phyloP scores from a whole-genome alignment of 1,139 yeast species.

The Candida sp. region DNA sequence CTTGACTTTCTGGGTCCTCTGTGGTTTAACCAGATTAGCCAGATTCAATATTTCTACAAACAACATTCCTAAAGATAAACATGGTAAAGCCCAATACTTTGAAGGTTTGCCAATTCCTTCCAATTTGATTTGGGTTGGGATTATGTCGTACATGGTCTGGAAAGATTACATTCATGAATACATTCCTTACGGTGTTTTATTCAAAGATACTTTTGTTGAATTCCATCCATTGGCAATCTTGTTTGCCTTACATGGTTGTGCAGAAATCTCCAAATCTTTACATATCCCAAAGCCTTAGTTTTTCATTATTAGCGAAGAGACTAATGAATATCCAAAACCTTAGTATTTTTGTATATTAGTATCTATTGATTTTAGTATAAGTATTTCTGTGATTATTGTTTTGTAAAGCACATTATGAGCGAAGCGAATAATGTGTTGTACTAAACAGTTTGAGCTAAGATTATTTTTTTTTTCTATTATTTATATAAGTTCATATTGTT shows the following conservation, averaged over 20 bases:
- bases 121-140: slow-evolving; percentile 66
- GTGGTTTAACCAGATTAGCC: slow-evolving; percentile 93
- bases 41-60: slow-evolving; percentile 93
- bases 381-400: no score
- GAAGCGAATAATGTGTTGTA: no score
- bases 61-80: slow-evolving; percentile 82
- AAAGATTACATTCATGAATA: slow-evolving; percentile 42
- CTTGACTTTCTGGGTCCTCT: slow-evolving; percentile 81
- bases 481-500: no score
- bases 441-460: no score
- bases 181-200: slow-evolving; percentile 65
- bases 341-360: no score
- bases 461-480: no score
- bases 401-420: no score
- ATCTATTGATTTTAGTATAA: no score
- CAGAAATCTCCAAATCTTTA: slow-evolving; percentile 87
- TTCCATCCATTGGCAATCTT: slow-evolving; percentile 68
- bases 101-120: slow-evolving; percentile 98
- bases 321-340: no score
- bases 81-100: slow-evolving; percentile 78
- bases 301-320: not conserved
- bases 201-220: slow-evolving; percentile 57
- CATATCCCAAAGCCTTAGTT: slow-evolving; percentile 86
- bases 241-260: slow-evolving; percentile 81
- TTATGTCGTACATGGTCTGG: slow-evolving; percentile 66